Conservation (phyloP, 2,329 filamentous ascomycete genomes). For the Colletotrichum cereale region DNA sequence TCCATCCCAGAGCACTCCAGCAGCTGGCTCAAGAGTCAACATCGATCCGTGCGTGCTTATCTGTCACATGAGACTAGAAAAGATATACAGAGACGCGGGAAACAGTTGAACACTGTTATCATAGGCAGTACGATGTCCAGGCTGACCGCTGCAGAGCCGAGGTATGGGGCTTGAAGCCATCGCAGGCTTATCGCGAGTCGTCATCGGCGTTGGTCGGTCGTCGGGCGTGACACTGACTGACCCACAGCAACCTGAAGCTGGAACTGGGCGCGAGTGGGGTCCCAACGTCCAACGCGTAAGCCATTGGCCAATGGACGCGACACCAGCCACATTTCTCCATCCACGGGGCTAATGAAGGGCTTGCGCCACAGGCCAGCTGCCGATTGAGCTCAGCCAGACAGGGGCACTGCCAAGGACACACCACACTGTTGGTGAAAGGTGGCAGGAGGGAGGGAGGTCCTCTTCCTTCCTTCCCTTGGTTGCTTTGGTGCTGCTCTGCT, state of each 20-base stretch:
- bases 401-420: slow-evolving; percentile 26
- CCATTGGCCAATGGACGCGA: neutral
- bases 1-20: neutral
- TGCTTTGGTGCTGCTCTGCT: neutral
- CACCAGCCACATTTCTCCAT: slow-evolving; percentile 13
- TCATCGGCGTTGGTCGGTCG: neutral
- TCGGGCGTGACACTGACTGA: neutral
- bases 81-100: neutral
- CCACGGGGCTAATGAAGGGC: neutral
- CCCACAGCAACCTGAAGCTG: slow-evolving; percentile 19
- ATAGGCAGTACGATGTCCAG: neutral
- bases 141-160: neutral
- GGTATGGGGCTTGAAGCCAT: neutral
- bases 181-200: neutral
- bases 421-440: neutral
- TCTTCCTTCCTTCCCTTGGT: neutral
- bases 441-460: neutral
- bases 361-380: slow-evolving; percentile 15
- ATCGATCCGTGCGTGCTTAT: neutral
- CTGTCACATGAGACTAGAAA: no score
- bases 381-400: neutral
- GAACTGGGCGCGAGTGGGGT: slow-evolving; percentile 1
- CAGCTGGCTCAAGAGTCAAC: neutral
- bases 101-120: neutral
- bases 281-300: no score